These are phyloP conservation scores for Hymenoscyphus albidus DNA, from an alignment of 2,329 filamentous ascomycete species.

Conservation along the genomic window DNA sequence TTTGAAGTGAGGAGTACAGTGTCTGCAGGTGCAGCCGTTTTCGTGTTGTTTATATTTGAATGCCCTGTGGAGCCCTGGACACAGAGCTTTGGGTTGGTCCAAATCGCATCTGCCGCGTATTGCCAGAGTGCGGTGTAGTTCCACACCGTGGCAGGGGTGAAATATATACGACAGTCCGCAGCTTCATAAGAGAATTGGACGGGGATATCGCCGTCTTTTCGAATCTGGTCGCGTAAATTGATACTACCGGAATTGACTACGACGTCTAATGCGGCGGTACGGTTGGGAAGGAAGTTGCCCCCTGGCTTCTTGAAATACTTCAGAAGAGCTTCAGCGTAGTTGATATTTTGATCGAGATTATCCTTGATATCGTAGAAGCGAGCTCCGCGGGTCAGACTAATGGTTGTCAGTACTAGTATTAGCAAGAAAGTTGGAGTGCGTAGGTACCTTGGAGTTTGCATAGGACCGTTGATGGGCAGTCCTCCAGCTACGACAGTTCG, in stretches of 20 bases:
- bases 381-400: slow-evolving; percentile 43
- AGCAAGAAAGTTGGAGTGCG: not conserved
- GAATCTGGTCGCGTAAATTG: slow-evolving; percentile 41
- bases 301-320: slow-evolving; percentile 14
- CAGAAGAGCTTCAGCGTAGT: slow-evolving; percentile 26
- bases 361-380: slow-evolving; percentile 33
- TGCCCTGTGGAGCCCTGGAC: slow-evolving; percentile 20
- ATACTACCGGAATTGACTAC: slow-evolving; percentile 35
- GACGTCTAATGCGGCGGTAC: slow-evolving; percentile 15
- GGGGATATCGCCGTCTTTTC: slow-evolving; percentile 36
- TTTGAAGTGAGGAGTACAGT: not conserved
- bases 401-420: not conserved
- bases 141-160: slow-evolving; percentile 47
- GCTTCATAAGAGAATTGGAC: slow-evolving; percentile 58
- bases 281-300: slow-evolving; percentile 26
- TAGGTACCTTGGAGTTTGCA: slow-evolving; percentile 44
- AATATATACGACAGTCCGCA: slow-evolving; percentile 56
- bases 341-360: slow-evolving; percentile 25
- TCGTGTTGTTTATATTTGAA: slow-evolving; percentile 4
- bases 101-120: slow-evolving; percentile 37
- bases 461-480: slow-evolving; percentile 43
- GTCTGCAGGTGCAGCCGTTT: slow-evolving; percentile 4
- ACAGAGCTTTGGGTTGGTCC: slow-evolving; percentile 36
- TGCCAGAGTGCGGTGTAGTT: slow-evolving; percentile 49
- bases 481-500: slow-evolving; percentile 52